Evolutionary conservation across 164 flowering plant species (phyloP).

Genomic region (Vitis amurensis): DNA sequence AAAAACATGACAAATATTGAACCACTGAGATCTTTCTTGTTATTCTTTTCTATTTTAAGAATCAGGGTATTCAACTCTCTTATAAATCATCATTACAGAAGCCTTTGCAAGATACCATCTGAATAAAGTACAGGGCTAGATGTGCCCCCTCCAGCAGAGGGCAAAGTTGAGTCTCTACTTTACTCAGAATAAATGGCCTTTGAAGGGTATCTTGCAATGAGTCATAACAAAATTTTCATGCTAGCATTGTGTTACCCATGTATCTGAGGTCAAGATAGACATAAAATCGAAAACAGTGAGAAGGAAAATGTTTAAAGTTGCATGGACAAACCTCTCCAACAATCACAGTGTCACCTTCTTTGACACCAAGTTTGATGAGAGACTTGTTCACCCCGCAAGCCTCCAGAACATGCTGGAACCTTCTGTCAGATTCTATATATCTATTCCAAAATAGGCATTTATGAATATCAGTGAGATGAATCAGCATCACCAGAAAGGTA

Average conservation of each 20-base stretch:
- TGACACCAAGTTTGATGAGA: conserved; percentile 78
- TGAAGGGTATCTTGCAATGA: not conserved
- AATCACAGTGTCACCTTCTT: conserved; percentile 91
- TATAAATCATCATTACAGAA: not conserved
- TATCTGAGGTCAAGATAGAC: not conserved
- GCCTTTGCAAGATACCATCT: not conserved
- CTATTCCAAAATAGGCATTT: conserved; percentile 35
- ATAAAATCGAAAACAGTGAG: not conserved
- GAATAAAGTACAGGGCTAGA: not conserved
- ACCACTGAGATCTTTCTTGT: not conserved
- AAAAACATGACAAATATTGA: not conserved
- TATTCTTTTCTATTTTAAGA: not conserved
- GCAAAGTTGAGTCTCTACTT: not conserved
- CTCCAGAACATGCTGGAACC: conserved; percentile 94
- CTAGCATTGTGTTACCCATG: not conserved
- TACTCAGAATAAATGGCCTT: not conserved
- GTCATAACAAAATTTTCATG: not conserved
- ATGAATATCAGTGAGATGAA: not conserved
- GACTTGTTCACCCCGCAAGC: conserved; percentile 94
- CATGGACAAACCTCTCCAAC: conserved; percentile 73
- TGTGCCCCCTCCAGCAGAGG: too few species aligned
- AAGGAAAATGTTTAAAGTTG: not conserved
- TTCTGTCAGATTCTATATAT: conserved; percentile 79
- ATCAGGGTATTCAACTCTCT: not conserved
- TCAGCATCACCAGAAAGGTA: not conserved